Evolutionary conservation across 495 filamentous ascomycete genomes (phyloP), one percentile per base, ranked within the genome.

Genomic region (Neurospora sp.): DNA sequence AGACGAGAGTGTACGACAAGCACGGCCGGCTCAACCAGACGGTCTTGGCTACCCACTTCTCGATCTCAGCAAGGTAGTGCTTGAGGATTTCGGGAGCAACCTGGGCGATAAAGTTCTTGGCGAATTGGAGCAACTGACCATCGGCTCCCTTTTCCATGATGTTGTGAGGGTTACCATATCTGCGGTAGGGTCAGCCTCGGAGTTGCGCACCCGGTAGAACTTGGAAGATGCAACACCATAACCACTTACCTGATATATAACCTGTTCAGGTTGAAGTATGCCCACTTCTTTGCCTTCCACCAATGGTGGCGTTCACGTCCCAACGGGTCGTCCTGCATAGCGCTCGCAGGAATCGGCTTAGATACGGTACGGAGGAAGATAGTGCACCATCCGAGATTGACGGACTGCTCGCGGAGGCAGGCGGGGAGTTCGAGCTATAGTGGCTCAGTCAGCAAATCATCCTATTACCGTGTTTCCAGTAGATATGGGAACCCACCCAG

Each of bases 241-340:
- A 54, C 31, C 16, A 42, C 88, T 62, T 86, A 95, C 93, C 95
- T 88, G 74, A 97, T 95, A 81, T 95, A 99, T 12, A 98, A 88
- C 75, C 96, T 88, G 82, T 99, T 99, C 72, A 99, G 85, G 83
- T 98, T 98, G 76, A 93, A 95, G 81, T 98, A 98, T 7, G 95
- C 91, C 96, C 96, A 98, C 83, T 98, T 99, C 91, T 98, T 99
- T 71, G 94, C 92, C 87, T 98, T 99, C 95, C 96, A 99, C 95
- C 96, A 99, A 80, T 97, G 93, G 80, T 97, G 94, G 72, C 89
- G 87, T 80, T 97, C 96, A 38, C 96, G 89, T 78, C 98, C 96
- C 23, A 93, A 89, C 54, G 91, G 84, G 62, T 97, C 93, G 54
- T 97, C 95, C 71, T 86, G 80, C 87, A 98, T 90, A 7, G 93